A percentile compares a stretch with the other conserved stretches of the same genome.
Evolutionary conservation across 306 rosid species (phyloP).

Genomic region (Trifolium repens): DNA sequence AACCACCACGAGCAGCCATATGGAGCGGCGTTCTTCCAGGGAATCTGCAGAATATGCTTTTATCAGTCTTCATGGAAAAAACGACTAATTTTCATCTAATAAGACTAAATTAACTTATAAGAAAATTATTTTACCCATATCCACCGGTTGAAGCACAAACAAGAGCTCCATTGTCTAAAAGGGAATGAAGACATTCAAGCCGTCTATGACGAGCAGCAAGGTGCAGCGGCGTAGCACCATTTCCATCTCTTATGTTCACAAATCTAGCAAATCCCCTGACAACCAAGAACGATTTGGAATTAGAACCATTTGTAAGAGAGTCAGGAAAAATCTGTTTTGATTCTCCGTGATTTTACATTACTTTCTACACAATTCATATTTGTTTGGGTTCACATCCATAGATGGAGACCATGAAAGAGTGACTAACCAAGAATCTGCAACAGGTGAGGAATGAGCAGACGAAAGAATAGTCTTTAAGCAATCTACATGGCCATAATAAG

Average conservation of each 20-base stretch:
- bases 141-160: conserved; percentile 81
- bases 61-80: conserved; percentile 47
- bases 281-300: conserved; percentile 31
- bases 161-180: conserved; percentile 86
- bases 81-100: conserved; percentile 20
- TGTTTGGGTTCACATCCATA: not conserved
- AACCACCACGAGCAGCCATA: conserved; percentile 87
- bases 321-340: too few relatives aligned
- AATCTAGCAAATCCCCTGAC: conserved; percentile 87
- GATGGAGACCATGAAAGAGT: not conserved
- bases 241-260: conserved; percentile 88
- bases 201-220: conserved; percentile 76
- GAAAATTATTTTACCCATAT: conserved; percentile 59
- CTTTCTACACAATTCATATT: not conserved
- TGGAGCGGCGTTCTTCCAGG: conserved; percentile 88
- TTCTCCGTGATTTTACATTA: not conserved
- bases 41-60: conserved; percentile 59
- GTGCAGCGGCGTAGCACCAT: conserved; percentile 87
- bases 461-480: conserved; percentile 77
- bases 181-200: conserved; percentile 68
- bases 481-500: conserved; percentile 78
- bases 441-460: conserved; percentile 75
- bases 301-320: not conserved
- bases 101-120: conserved; percentile 18
- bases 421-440: conserved; percentile 79